Evolutionary conservation across 257 asterid genomes (phyloP).

Genomic region (Solanum neorickii): DNA sequence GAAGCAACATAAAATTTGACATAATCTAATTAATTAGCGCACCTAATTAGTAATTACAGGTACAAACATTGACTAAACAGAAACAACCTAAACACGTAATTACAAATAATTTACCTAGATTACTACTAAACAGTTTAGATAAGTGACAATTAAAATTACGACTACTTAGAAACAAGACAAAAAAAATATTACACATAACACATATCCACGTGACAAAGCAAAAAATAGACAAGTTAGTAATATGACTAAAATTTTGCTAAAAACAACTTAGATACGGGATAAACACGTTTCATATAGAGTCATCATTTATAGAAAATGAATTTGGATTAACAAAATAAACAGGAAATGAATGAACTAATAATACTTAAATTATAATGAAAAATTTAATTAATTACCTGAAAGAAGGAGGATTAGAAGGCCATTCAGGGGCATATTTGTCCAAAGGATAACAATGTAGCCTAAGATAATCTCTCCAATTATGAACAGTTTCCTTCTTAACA

Average conservation of each 20-base stretch:
- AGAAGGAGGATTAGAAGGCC: slow-evolving; percentile 79
- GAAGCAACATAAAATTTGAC: not conserved
- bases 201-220: not conserved
- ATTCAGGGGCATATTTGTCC: slow-evolving; percentile 45
- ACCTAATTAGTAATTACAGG: not conserved
- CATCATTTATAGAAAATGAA: not conserved
- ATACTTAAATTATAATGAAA: not conserved
- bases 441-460: slow-evolving; percentile 83
- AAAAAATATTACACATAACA: not conserved
- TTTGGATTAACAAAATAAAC: not conserved
- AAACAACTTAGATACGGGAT: not conserved
- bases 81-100: not conserved
- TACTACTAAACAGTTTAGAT: not conserved
- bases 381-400: slow-evolving; percentile 31
- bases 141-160: not conserved
- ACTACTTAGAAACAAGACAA: not conserved
- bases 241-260: not conserved
- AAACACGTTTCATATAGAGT: not conserved
- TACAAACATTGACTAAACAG: not conserved
- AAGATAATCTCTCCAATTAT: slow-evolving; percentile 93
- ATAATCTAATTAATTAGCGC: not conserved
- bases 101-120: not conserved
- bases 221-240: not conserved
- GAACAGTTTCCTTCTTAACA: slow-evolving; percentile 45
- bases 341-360: not conserved